Conservation (phyloP, 2,329 filamentous ascomycete genomes). For the Fusarium annulatum region DNA sequence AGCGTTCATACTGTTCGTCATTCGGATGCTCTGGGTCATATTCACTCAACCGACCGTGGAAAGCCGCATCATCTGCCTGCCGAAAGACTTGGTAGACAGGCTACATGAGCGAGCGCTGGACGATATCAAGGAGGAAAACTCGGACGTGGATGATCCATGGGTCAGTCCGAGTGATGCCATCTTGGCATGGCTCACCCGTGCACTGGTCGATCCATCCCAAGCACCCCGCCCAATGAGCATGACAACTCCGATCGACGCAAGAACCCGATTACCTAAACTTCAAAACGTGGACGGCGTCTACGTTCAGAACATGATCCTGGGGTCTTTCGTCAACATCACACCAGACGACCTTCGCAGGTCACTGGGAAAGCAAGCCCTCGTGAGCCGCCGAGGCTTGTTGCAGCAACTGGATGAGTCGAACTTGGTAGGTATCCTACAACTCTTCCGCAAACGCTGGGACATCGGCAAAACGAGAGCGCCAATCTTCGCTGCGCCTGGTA, state of each 20-base stretch:
- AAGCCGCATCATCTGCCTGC: background rate
- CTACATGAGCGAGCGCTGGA: background rate
- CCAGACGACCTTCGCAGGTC: rapidly evolving
- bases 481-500: background rate
- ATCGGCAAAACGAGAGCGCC: background rate
- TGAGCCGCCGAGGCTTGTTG: background rate
- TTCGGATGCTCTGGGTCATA: background rate
- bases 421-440: background rate
- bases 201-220: rapidly evolving
- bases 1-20: background rate
- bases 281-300: rapidly evolving
- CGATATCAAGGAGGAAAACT: background rate
- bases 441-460: background rate
- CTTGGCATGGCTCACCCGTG: background rate
- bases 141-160: background rate
- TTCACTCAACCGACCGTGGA: background rate
- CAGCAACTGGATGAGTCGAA: background rate
- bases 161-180: background rate
- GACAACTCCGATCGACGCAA: background rate
- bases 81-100: background rate
- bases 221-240: background rate
- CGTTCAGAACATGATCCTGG: background rate
- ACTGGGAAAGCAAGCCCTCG: background rate
- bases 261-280: background rate
- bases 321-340: rapidly evolving